Percentiles rank a stretch among this genome's conserved stretches.
Evolutionary conservation across 176 grass and related monocot species (phyloP).

Genomic region (Cymbopogon citratus): DNA sequence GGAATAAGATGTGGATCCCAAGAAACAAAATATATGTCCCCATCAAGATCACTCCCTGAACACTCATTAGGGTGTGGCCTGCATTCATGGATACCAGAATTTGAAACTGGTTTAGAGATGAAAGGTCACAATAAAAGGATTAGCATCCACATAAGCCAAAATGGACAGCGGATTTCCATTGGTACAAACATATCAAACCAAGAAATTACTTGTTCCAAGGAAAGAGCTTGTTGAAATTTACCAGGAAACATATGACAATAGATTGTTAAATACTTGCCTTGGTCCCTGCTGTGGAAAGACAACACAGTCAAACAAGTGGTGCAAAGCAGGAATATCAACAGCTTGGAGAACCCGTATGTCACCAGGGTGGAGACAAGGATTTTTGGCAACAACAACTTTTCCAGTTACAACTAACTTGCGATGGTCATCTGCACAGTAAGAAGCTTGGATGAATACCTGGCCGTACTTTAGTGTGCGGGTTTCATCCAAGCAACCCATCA

Average conservation of each 20-base stretch:
- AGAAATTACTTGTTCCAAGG: background rate
- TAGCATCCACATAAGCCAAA: background rate
- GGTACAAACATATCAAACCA: background rate
- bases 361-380: slow-evolving; percentile 87
- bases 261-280: slow-evolving; percentile 44
- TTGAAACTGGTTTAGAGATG: background rate
- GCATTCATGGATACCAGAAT: slow-evolving; percentile 19
- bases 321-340: slow-evolving; percentile 63
- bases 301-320: slow-evolving; percentile 83
- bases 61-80: slow-evolving; percentile 94
- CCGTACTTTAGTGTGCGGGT: slow-evolving; percentile 58
- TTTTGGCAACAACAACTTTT: slow-evolving; percentile 73
- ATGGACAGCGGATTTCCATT: background rate
- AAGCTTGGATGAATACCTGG: slow-evolving; percentile 69
- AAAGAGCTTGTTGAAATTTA: background rate
- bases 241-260: background rate
- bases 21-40: slow-evolving; percentile 87
- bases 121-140: slow-evolving; percentile 20
- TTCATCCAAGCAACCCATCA: slow-evolving; percentile 98
- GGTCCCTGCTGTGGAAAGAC: slow-evolving; percentile 88
- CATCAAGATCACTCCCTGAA: slow-evolving; percentile 97
- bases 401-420: slow-evolving; percentile 27
- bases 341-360: slow-evolving; percentile 70
- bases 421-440: slow-evolving; percentile 24
- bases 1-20: slow-evolving; percentile 78